Conservation (phyloP, 2,329 filamentous ascomycete genomes). For the Verticillium nubilum region DNA sequence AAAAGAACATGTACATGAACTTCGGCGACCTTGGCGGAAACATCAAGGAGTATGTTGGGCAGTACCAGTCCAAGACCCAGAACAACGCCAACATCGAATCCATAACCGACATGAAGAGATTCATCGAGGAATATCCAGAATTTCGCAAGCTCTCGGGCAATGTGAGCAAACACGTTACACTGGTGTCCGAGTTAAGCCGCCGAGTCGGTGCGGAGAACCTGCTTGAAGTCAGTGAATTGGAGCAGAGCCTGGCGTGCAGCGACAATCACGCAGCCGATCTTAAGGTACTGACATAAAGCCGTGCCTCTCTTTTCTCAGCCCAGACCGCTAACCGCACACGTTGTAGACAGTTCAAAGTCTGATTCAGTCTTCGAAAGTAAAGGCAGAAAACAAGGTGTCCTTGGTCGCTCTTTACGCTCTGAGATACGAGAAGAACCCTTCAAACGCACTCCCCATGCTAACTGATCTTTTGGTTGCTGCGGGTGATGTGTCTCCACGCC, state of each 20-base stretch:
- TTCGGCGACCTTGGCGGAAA: conserved; percentile 94
- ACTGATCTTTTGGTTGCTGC: conserved; percentile 81
- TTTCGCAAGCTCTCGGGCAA: conserved; percentile 96
- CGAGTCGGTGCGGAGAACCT: conserved; percentile 80
- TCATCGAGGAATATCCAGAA: conserved; percentile 97
- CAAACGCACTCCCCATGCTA: conserved; percentile 77
- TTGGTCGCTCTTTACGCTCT: conserved; percentile 92
- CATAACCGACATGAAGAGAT: conserved; percentile 97
- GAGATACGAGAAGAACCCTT: conserved; percentile 81
- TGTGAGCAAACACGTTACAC: conserved; percentile 95
- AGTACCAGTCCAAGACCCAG: conserved; percentile 97
- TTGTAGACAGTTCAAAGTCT: conserved; percentile 73
- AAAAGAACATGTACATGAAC: conserved; percentile 97
- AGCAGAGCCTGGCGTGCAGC: conserved; percentile 94
- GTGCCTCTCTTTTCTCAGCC: too few species aligned
- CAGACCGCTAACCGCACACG: background rate
- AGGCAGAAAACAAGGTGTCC: conserved; percentile 77
- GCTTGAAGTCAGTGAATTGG: conserved; percentile 93
- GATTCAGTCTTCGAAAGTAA: conserved; percentile 74
- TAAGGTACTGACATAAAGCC: conserved; percentile 70
- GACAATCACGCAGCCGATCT: conserved; percentile 89
- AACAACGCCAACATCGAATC: conserved; percentile 94
- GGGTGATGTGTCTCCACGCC: conserved; percentile 70
- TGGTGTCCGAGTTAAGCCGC: conserved; percentile 89
- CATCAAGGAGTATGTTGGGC: conserved; percentile 97